Conservation (phyloP, 805 yeast species). For the Schizosaccharomyces cryophilus region DNA sequence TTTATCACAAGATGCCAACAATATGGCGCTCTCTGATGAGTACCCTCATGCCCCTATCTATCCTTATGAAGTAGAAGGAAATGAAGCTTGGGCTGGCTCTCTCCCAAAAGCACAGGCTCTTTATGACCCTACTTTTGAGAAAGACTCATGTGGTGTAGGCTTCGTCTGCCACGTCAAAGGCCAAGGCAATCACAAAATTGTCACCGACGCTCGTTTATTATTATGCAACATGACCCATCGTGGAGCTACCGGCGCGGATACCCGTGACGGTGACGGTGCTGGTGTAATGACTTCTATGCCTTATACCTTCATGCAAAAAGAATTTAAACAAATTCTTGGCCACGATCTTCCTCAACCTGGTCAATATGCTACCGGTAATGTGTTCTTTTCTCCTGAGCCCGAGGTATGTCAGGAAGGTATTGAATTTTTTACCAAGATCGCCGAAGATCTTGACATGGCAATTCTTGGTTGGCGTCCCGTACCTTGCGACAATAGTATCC, state of each 20-base stretch:
- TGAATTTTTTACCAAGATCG: conserved; percentile 58
- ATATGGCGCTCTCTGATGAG: background rate
- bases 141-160: conserved; percentile 98
- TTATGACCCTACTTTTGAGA: conserved; percentile 79
- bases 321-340: conserved; percentile 47
- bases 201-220: conserved; percentile 55
- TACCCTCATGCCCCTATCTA: conserved; percentile 18
- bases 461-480: conserved; percentile 90
- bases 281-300: conserved; percentile 88
- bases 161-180: conserved; percentile 90
- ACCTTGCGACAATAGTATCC: conserved; percentile 78
- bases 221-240: conserved; percentile 96
- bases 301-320: conserved; percentile 64
- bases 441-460: conserved; percentile 45
- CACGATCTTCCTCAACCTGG: conserved; percentile 51
- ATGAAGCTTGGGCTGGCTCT: conserved; percentile 78
- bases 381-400: conserved; percentile 71
- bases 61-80: conserved; percentile 45
- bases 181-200: conserved; percentile 63
- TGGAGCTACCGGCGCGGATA: conserved; percentile 91
- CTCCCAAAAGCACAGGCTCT: conserved; percentile 72
- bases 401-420: conserved; percentile 45
- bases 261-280: conserved; percentile 97
- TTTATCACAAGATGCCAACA: background rate
- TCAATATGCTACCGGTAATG: conserved; percentile 84